Evolutionary conservation across 2,329 filamentous ascomycete genomes (phyloP).

Genomic region (Talaromyces sp.): DNA sequence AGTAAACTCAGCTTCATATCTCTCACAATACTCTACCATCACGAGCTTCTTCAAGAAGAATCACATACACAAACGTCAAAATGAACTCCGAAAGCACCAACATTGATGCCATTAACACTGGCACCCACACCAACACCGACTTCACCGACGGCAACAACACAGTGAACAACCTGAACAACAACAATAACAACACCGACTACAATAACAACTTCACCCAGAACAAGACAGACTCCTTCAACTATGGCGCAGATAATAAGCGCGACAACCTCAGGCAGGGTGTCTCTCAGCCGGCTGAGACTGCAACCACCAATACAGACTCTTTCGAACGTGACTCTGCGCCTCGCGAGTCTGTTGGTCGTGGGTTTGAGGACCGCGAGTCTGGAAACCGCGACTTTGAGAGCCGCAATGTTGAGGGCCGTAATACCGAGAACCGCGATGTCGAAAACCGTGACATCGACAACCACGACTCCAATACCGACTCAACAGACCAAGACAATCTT

Average conservation of each 20-base stretch:
- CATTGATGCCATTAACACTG: neutral
- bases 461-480: neutral
- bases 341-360: neutral
- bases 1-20: neutral
- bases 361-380: neutral
- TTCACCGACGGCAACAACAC: neutral
- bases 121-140: neutral
- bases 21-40: neutral
- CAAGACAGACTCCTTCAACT: neutral
- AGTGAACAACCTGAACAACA: neutral
- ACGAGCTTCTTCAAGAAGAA: neutral
- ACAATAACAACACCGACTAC: neutral
- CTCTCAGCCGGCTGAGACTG: neutral
- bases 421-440: neutral
- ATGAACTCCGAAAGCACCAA: constrained; percentile 5
- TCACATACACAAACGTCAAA: neutral
- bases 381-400: neutral
- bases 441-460: neutral
- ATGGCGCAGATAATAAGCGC: neutral
- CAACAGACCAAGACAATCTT: neutral
- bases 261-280: neutral
- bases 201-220: neutral
- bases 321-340: neutral
- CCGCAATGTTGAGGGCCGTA: neutral
- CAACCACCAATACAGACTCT: neutral